Evolutionary conservation across 129 eudicot species (phyloP), one percentile per base, ranked within the genome.

Genomic region (Sambucus nigra): DNA sequence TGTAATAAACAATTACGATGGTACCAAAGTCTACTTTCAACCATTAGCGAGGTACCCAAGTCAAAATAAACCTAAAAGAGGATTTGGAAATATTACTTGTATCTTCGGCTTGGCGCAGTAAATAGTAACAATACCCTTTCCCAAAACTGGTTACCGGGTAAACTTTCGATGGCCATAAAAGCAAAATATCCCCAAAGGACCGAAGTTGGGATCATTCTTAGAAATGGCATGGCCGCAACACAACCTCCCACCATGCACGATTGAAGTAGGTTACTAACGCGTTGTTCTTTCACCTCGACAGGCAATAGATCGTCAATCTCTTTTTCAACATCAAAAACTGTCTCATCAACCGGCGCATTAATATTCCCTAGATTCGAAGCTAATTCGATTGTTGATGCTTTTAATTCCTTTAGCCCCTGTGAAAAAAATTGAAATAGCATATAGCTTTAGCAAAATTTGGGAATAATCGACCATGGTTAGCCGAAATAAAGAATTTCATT

Each of bases 151-250:
- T 91, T 91, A 7, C 99, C 99, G 0, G 99, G 99, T 63, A 91
- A 75, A 61, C 99, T 91, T 52, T 91, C 99, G 3, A 91, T 91
- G 40, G 99, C 95, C 99, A 91, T 91, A 74, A 85, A 91, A 48
- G 99, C 99, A 42, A 91, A 91, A 62, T 91, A 91, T 12, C 99
- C 99, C 99, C 95, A 91, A 24, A 91, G 87, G 38, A 91, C 95
- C 2, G 99, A 82, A 25, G 99, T 91, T 10, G 99, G 99, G 47
- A 91, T 91, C 79, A 86, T 73, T 76, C 82, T 82, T 16, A 91
- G 75, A 20, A 60, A 61, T 15, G 99, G 99, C 99, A 91, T 85
- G 13, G 99, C 99, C 17, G 94, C 99, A 32, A 91, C 99, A 53
- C 99, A 91, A 22, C 89, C 87, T 47, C 95, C 99, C 1, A 91